Base-by-base conservation (phyloP, 306 rosid genomes). In the Lotus japonicus region DNA sequence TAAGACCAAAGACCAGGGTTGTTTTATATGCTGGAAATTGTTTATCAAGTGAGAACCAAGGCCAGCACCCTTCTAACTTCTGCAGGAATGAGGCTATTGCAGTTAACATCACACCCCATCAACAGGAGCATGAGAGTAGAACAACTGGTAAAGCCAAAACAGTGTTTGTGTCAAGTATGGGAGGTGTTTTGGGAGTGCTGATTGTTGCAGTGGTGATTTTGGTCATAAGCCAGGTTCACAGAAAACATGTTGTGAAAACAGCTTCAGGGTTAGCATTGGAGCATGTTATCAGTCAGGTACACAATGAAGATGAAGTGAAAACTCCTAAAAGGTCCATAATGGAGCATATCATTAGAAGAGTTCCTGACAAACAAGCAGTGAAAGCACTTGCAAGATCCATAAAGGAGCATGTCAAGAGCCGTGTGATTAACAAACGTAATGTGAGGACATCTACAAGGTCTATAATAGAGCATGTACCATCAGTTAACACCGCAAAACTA, bases 11-110 rank as follows among this genome's bases (percentile, higher is more conserved):
- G 58, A 69, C 52, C 26, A 76, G 46, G 59, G 69, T 66, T 66
- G 81, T 77, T 59, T 23, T 79, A 38, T 94, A 71, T 80, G 70
- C 73, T 41, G 59, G 83, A 36, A 94, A 94, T 59, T 90, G 99
- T 77, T 86, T 94, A 13, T 78, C 83, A 43, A 79, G 67, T 62
- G 79, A 71, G 59, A 73, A 76, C 44, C 78, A 82, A 71, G 73
- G 74, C 43, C 97, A 90, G 74, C 65, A 82, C 23, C 87, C 82
- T 63, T 60, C 78, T 3, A 56, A 18, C 8, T 81, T 86, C 62
- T 94, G 99, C 79, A 91, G 83, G 48, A 81, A 75, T 41, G 95
- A 90, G 87, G 97, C 99, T 73, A 46, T 94, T 70, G 99, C 99
- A 1, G 99, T 94, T 68, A 76, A 18, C 39, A 77, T 94, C 18